Percentiles rank a stretch among this genome's conserved stretches.
phyloP scores from a whole-genome alignment of 2,329 filamentous ascomycete species.

The Fusarium globosum region DNA sequence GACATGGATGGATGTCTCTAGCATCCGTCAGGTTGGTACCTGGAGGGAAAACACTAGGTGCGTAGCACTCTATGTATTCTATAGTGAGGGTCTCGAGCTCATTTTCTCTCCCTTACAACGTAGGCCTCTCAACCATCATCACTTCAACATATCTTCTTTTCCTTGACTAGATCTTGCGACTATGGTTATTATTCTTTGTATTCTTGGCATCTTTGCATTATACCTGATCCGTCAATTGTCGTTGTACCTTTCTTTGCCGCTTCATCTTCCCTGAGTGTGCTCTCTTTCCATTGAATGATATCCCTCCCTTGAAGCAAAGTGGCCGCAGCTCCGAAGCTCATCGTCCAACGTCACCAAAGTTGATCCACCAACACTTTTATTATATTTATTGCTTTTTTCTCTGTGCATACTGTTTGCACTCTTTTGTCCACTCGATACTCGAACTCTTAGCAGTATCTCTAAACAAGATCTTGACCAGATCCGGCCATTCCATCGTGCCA shows the following conservation, averaged over 20 bases:
- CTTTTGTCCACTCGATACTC: conserved; percentile 7
- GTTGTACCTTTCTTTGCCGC: conserved; percentile 28
- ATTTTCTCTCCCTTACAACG: conserved; percentile 35
- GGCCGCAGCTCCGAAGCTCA: conserved; percentile 20
- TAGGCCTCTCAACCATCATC: background rate
- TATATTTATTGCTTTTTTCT: background rate
- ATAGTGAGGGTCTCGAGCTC: conserved; percentile 16
- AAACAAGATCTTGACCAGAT: conserved; percentile 16
- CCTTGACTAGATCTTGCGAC: conserved; percentile 18
- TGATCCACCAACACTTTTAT: background rate
- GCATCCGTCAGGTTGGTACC: background rate
- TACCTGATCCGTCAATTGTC: conserved; percentile 36
- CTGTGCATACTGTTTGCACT: conserved; percentile 9
- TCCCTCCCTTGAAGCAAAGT: conserved; percentile 7
- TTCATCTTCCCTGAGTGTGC: conserved; percentile 26
- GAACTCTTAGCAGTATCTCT: conserved; percentile 8
- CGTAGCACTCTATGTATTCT: background rate
- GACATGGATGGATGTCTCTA: background rate
- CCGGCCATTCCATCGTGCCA: conserved; percentile 22
- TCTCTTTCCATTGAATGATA: background rate
- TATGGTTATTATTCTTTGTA: conserved; percentile 38
- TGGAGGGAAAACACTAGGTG: background rate
- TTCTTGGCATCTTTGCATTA: conserved; percentile 30
- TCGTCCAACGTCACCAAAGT: background rate
- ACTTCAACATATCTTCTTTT: conserved; percentile 5